Evolutionary conservation across 2,329 filamentous ascomycete genomes (phyloP).

Genomic region (Apiospora marii): DNA sequence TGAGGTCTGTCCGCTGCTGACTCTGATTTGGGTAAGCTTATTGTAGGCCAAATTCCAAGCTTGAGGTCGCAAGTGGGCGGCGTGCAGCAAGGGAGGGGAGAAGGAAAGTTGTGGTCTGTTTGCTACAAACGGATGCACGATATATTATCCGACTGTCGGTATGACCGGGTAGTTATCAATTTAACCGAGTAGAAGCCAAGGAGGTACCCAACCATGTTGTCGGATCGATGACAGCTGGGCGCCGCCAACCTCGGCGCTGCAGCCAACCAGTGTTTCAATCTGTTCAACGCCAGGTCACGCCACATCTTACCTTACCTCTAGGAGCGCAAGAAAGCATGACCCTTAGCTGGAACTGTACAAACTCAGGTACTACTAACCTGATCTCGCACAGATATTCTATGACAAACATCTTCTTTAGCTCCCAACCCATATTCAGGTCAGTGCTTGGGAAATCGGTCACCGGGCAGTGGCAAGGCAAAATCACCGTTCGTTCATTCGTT

Average conservation of each 20-base stretch:
- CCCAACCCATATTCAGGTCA: neutral
- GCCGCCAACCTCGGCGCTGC: conserved; percentile 4
- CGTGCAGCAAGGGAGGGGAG: neutral
- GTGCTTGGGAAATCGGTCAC: neutral
- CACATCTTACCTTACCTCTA: neutral
- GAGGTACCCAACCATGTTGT: neutral
- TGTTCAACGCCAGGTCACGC: neutral
- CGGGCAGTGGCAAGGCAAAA: neutral
- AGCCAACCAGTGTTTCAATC: neutral
- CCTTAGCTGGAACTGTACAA: neutral
- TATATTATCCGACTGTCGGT: neutral
- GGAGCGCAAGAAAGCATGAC: neutral
- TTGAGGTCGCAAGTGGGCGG: neutral
- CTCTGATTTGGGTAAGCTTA: too few species aligned
- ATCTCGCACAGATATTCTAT: neutral
- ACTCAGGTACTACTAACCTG: neutral
- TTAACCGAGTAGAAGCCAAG: neutral
- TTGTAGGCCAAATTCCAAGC: neutral
- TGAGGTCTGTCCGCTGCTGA: neutral
- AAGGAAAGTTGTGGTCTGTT: neutral
- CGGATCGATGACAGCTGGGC: neutral
- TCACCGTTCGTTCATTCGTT: neutral
- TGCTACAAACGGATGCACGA: neutral
- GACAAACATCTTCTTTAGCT: neutral
- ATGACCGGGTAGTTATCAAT: neutral